Evolutionary conservation across 169 alveolate genomes (phyloP).

Genomic region (Cryptosporidium sp.): DNA sequence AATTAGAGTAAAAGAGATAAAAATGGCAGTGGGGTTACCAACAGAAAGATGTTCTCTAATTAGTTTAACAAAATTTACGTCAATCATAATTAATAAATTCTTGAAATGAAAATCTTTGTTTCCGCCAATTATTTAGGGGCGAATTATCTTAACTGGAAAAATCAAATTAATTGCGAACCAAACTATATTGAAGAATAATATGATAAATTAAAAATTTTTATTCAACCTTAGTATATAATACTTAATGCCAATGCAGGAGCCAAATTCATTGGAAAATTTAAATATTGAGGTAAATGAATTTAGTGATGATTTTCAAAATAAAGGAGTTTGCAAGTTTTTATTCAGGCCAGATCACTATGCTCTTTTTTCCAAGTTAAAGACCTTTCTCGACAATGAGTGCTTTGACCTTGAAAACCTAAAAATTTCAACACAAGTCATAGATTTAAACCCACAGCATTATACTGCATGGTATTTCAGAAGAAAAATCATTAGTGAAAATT

Average conservation of each 20-base stretch:
- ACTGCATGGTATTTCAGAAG: constrained; percentile 71
- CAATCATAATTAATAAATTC: not conserved
- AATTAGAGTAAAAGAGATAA: constrained; percentile 16
- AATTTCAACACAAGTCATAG: constrained; percentile 41
- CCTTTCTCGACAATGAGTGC: constrained; percentile 6
- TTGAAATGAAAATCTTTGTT: not conserved
- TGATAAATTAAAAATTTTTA: not conserved
- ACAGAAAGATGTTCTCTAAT: constrained; percentile 18
- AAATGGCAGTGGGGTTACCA: constrained; percentile 74
- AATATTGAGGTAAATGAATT: not conserved
- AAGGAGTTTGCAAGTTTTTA: constrained; percentile 48
- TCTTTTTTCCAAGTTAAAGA: constrained; percentile 32
- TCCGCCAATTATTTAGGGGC: constrained; percentile 5
- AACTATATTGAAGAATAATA: not conserved
- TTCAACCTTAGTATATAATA: not conserved
- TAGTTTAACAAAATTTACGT: constrained; percentile 5
- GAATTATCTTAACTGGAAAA: not conserved
- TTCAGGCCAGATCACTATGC: constrained; percentile 16
- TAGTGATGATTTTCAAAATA: not conserved
- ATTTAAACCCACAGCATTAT: constrained; percentile 59
- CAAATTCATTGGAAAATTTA: not conserved
- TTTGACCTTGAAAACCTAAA: constrained; percentile 1
- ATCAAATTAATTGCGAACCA: not conserved
- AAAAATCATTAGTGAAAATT: not conserved
- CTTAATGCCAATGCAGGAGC: not conserved